A percentile compares a stretch with the other conserved stretches of the same genome.
These are phyloP conservation scores for Priceomyces haplophilus DNA, from an alignment of 805 yeast species.

Conservation along the genomic window DNA sequence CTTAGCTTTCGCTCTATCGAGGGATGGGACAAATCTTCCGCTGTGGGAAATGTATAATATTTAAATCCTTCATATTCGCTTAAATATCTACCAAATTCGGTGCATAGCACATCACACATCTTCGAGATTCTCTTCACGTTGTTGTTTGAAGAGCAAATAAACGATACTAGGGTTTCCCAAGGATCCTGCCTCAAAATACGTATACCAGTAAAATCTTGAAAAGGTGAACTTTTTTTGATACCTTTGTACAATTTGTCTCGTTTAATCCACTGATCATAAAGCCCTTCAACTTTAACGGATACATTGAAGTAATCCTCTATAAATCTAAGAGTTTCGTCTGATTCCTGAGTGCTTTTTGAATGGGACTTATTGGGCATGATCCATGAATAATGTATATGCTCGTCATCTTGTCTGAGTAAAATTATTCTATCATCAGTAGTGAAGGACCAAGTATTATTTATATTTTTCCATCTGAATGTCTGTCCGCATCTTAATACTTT, in stretches of 20 bases:
- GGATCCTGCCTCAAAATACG: constrained; percentile 91
- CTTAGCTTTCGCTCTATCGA: constrained; percentile 43
- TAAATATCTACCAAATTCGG: constrained; percentile 62
- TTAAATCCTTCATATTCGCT: constrained; percentile 50
- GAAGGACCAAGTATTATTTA: constrained; percentile 64
- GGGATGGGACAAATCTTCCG: constrained; percentile 45
- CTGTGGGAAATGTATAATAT: constrained; percentile 74
- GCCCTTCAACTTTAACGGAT: constrained; percentile 46
- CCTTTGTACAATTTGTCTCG: constrained; percentile 50
- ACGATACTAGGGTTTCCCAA: constrained; percentile 90
- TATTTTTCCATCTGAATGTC: constrained; percentile 74
- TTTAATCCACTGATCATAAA: constrained; percentile 61
- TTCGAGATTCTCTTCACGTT: constrained; percentile 89
- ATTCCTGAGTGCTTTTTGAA: constrained; percentile 4
- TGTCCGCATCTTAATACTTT: constrained; percentile 82
- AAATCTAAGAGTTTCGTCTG: constrained; percentile 37
- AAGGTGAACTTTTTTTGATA: constrained; percentile 29
- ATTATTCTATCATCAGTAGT: constrained; percentile 58
- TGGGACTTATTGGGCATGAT: constrained; percentile 21
- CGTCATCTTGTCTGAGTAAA: constrained; percentile 58
- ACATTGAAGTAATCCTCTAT: constrained; percentile 71
- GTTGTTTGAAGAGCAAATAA: constrained; percentile 94
- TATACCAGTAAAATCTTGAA: constrained; percentile 57
- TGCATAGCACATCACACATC: constrained; percentile 81
- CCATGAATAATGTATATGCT: constrained; percentile 49